These are phyloP conservation scores for Rasamsonia emersonii DNA, from an alignment of 2,329 filamentous ascomycete genomes.

Conservation along the genomic window DNA sequence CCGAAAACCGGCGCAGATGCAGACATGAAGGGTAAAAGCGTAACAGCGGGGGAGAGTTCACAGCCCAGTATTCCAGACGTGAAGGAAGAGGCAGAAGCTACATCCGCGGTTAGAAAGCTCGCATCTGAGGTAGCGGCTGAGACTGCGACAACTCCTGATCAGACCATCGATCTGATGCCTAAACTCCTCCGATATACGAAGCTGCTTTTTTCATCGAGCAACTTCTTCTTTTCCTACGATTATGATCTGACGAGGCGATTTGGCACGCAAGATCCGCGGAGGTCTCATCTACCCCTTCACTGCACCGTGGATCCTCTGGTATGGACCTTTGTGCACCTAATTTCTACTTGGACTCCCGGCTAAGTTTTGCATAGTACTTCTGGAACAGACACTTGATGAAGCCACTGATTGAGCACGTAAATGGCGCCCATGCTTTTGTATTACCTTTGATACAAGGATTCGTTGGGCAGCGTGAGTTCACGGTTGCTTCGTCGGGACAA, in stretches of 20 bases:
- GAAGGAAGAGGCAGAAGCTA: conserved; percentile 9
- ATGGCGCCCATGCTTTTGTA: conserved; percentile 58
- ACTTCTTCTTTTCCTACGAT: conserved; percentile 95
- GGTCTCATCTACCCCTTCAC: conserved; percentile 54
- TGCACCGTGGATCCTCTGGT: conserved; percentile 62
- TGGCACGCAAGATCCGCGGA: conserved; percentile 30
- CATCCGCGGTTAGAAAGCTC: conserved; percentile 5
- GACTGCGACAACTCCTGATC: conserved; percentile 15
- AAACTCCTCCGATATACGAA: conserved; percentile 78
- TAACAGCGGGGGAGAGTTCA: background rate
- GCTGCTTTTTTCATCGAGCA: conserved; percentile 74
- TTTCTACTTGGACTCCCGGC: conserved; percentile 5
- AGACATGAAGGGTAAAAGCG: background rate
- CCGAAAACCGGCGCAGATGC: conserved; percentile 41
- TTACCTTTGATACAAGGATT: conserved; percentile 91
- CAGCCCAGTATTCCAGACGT: conserved; percentile 5
- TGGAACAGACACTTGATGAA: conserved; percentile 76
- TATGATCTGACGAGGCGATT: conserved; percentile 73
- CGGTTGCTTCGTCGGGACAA: conserved; percentile 46
- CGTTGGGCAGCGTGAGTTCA: conserved; percentile 75
- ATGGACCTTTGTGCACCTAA: conserved; percentile 13
- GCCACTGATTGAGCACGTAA: conserved; percentile 59
- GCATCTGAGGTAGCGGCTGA: conserved; percentile 5
- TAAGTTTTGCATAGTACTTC: conserved; percentile 54
- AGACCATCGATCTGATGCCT: conserved; percentile 57